Evolutionary conservation across 148 eudicot species (phyloP).

Genomic region (Rhododendron henanense): DNA sequence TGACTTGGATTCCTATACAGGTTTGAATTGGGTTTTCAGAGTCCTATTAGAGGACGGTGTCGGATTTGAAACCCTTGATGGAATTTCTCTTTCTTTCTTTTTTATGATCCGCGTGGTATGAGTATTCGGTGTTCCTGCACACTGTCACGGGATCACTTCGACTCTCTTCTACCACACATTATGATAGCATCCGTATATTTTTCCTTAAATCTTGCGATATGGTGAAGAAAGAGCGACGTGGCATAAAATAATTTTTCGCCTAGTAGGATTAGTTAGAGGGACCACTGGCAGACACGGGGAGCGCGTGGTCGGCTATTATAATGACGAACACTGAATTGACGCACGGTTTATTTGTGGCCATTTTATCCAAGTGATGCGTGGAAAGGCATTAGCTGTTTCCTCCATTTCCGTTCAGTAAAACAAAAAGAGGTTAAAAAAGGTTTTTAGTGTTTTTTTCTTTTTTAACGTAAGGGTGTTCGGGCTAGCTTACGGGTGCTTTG

Average conservation of each 20-base stretch:
- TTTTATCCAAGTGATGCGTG: not conserved
- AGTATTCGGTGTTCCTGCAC: no score
- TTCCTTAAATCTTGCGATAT: no score
- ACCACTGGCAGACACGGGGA: not conserved
- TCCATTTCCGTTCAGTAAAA: not conserved
- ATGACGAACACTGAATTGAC: not conserved
- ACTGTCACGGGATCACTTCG: no score
- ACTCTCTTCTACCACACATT: no score
- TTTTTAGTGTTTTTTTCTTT: no score
- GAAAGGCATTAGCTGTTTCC: not conserved
- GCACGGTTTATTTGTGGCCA: not conserved
- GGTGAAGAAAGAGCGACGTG: no score
- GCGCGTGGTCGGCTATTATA: not conserved
- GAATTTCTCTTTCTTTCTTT: no score
- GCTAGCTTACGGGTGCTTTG: no score
- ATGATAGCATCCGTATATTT: no score
- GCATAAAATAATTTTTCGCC: not conserved
- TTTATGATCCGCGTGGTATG: no score
- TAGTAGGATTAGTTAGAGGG: not conserved
- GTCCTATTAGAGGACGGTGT: no score
- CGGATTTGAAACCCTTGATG: not conserved
- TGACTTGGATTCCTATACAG: not conserved
- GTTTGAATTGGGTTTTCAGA: not conserved
- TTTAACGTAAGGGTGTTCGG: no score
- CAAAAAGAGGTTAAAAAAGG: not conserved